A percentile compares a stretch with the other conserved stretches of the same genome.
These are phyloP conservation scores for Saccharomycopsis babjevae DNA, from an alignment of 805 yeast species.

Conservation along the genomic window DNA sequence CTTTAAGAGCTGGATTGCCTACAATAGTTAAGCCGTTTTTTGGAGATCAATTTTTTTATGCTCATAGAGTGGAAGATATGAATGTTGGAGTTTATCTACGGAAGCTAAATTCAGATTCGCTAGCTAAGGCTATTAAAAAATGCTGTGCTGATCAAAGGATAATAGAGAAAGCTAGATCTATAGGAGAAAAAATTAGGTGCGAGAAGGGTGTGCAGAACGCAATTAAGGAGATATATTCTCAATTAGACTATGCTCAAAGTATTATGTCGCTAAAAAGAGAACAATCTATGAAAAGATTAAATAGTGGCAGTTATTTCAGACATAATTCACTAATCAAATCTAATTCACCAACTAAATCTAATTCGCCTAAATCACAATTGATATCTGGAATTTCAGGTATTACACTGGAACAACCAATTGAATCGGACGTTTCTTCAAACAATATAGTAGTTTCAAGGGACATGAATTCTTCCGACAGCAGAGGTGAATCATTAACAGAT, in stretches of 20 bases:
- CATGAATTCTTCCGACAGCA: not conserved
- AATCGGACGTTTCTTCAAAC: not conserved
- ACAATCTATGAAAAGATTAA: not conserved
- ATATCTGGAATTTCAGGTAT: not conserved
- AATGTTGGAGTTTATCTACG: constrained; percentile 73
- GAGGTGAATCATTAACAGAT: not conserved
- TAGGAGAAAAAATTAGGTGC: constrained; percentile 53
- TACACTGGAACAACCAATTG: not conserved
- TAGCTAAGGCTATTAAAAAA: constrained; percentile 59
- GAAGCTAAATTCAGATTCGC: constrained; percentile 52
- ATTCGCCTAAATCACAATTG: not conserved
- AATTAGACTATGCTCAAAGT: constrained; percentile 64
- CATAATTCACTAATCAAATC: not conserved
- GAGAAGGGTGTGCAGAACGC: constrained; percentile 81
- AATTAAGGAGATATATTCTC: constrained; percentile 65
- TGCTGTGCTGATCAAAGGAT: constrained; percentile 59
- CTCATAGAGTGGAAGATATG: constrained; percentile 74
- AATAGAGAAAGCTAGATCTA: constrained; percentile 50
- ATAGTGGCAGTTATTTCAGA: not conserved
- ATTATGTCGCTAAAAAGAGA: constrained; percentile 22
- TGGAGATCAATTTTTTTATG: constrained; percentile 94
- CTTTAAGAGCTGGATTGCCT: constrained; percentile 77
- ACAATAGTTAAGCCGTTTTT: constrained; percentile 89
- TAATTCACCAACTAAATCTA: not conserved
- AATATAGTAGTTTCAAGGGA: not conserved